Evolutionary conservation across 2,329 filamentous ascomycete genomes (phyloP).

Genomic region (Talaromyces sp.): DNA sequence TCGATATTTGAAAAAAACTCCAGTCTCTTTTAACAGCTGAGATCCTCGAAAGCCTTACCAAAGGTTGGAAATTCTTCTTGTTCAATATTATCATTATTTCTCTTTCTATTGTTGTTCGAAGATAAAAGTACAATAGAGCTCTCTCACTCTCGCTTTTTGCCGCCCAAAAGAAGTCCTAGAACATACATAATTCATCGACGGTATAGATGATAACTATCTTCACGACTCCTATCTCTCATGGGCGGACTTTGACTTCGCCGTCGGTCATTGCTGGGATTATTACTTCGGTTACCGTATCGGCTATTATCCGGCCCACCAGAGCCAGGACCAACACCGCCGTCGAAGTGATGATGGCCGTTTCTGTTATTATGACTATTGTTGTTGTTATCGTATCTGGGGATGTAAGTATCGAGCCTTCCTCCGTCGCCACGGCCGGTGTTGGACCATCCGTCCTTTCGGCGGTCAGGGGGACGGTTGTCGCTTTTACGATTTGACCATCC

Average conservation of each 20-base stretch:
- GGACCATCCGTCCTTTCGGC: slow-evolving; percentile 27
- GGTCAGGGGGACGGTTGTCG: slow-evolving; percentile 24
- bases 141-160: background rate
- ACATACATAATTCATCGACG: slow-evolving; percentile 18
- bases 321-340: background rate
- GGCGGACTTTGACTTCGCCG: slow-evolving; percentile 34
- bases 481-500: slow-evolving; percentile 26
- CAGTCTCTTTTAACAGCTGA: background rate
- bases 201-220: slow-evolving; percentile 21
- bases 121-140: background rate
- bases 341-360: slow-evolving; percentile 5
- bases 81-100: background rate
- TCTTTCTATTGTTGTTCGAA: background rate
- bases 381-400: slow-evolving; percentile 28
- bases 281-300: slow-evolving; percentile 20
- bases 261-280: slow-evolving; percentile 24
- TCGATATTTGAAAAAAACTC: background rate
- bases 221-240: slow-evolving; percentile 23
- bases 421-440: slow-evolving; percentile 22
- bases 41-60: background rate
- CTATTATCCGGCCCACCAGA: slow-evolving; percentile 15
- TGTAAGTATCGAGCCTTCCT: slow-evolving; percentile 32
- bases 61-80: background rate
- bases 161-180: background rate
- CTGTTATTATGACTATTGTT: background rate